Conservation (phyloP, 2,329 filamentous ascomycete genomes). For the Rhinocladiella similis region DNA sequence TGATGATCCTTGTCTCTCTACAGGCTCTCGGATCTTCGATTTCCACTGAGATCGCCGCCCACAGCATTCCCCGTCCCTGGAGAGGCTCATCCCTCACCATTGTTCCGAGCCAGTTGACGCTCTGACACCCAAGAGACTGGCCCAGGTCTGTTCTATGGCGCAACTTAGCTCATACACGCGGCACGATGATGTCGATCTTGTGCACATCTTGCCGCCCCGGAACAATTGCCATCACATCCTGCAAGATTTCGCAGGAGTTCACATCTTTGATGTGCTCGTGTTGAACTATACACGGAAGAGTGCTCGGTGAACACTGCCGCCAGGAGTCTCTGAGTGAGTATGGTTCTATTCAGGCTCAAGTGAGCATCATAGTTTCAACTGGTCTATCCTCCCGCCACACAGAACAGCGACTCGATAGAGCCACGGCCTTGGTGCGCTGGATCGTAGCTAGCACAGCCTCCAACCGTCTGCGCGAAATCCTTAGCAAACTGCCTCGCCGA, state of each 20-base stretch:
- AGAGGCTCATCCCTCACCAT: background rate
- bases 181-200: background rate
- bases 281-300: background rate
- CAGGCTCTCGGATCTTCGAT: conserved; percentile 13
- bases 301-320: background rate
- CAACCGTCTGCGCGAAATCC: conserved; percentile 20
- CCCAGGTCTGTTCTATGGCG: background rate
- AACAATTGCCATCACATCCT: background rate
- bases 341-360: background rate
- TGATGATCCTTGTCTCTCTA: background rate
- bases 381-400: conserved; percentile 2
- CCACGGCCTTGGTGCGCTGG: background rate
- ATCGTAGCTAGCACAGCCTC: conserved; percentile 13
- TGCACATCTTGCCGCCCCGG: background rate
- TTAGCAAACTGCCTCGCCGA: conserved; percentile 14
- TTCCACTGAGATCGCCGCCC: conserved; percentile 7
- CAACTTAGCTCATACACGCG: background rate
- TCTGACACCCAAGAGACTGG: background rate
- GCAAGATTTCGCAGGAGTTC: background rate
- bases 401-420: conserved; percentile 19
- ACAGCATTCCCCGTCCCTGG: background rate
- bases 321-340: background rate
- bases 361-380: background rate
- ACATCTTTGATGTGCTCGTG: background rate
- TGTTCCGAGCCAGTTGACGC: background rate